Evolutionary conservation across 2,329 filamentous ascomycete species (phyloP), one percentile per base, ranked within the genome.

Genomic region (Cladosporium sp.): DNA sequence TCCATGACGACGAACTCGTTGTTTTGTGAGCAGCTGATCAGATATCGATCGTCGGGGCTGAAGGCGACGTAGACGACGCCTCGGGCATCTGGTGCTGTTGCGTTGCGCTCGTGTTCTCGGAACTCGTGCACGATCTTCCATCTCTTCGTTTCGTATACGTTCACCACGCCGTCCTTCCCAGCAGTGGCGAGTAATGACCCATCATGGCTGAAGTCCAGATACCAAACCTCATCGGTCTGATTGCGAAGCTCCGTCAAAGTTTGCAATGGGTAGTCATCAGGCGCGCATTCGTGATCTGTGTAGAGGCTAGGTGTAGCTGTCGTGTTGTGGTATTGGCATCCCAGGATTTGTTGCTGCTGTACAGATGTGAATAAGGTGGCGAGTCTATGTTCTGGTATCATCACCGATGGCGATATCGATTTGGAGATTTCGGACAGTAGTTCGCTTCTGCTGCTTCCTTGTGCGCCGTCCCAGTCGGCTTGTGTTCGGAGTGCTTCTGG

Each of bases 321-420:
- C 3, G 84, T 89, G 47, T 95, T 96, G 71, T 99, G 93, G 68
- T 91, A 97, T 34, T 91, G 72, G 66, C 93, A 99, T 24, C 80
- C 82, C 45, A 84, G 80, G 52, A 96, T 88, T 71, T 96, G 92
- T 56, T 79, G 82, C 54, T 85, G 79, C 66, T 96, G 96, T 32
- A 96, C 84, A 58, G 95, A 84, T 51, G 91, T 79, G 47, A 99
- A 74, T 13, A 99, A 75, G 29, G 84, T 79, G 1, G 89, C 89
- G 39, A 99, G 76, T 6, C 93, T 85, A 67, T 93, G 88, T 64
- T 96, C 89, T 1, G 93, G 93, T 49, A 99, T 86, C 91, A 99
- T 97, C 39, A 96, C 88, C 3, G 90, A 93, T 0, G 93, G 92
- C 1, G 93, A 96, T 67, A 99, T 95, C 51, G 83, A 96, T 74